Conservation (phyloP, 768 basidiomycete species). For the Candolleomyces aberdarensis region DNA sequence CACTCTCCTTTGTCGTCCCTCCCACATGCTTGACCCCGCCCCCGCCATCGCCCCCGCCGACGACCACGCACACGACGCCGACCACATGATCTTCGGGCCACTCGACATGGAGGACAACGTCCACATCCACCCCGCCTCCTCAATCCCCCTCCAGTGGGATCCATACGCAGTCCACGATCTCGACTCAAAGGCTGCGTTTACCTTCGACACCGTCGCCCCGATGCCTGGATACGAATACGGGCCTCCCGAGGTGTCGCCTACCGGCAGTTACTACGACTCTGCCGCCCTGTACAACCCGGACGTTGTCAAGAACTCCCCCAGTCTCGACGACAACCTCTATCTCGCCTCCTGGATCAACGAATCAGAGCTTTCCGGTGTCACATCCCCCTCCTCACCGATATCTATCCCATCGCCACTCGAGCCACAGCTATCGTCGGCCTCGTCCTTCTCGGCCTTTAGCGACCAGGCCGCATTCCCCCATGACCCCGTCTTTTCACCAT, state of each 20-base stretch:
- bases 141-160: slow-evolving; percentile 35
- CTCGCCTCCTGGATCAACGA: slow-evolving; percentile 66
- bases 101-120: slow-evolving; percentile 52
- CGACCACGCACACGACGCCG: slow-evolving; percentile 34
- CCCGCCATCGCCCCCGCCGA: slow-evolving; percentile 25
- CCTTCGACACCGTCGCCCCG: slow-evolving; percentile 27
- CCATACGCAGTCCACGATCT: slow-evolving; percentile 33
- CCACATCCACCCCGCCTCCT: slow-evolving; percentile 17
- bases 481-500: slow-evolving; percentile 55
- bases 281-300: slow-evolving; percentile 38
- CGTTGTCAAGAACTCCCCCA: slow-evolving; percentile 40
- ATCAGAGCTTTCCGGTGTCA: slow-evolving; percentile 36
- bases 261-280: slow-evolving; percentile 36
- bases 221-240: slow-evolving; percentile 32
- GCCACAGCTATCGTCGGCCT: slow-evolving; percentile 34
- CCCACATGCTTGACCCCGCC: slow-evolving; percentile 23
- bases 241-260: slow-evolving; percentile 37
- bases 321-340: slow-evolving; percentile 38
- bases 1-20: slow-evolving; percentile 33
- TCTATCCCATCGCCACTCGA: slow-evolving; percentile 52
- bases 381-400: slow-evolving; percentile 55
- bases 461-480: slow-evolving; percentile 43
- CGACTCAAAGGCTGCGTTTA: slow-evolving; percentile 41
- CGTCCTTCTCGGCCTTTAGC: slow-evolving; percentile 45
- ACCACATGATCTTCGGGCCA: slow-evolving; percentile 54